Evolutionary conservation across 2,329 filamentous ascomycete genomes (phyloP).

Genomic region (Penicillium vulpinum): DNA sequence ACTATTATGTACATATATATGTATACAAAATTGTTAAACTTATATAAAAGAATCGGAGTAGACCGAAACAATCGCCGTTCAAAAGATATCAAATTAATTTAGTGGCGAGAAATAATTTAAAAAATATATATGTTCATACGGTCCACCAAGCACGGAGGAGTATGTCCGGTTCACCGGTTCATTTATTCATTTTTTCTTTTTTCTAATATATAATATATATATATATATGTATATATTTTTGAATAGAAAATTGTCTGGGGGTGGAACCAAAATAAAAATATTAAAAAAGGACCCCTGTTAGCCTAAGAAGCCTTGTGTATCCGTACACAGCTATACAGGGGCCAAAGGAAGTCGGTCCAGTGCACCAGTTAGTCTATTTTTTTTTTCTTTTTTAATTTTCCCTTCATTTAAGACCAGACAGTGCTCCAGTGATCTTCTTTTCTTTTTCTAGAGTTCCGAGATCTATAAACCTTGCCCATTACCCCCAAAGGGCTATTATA

Average conservation of each 20-base stretch:
- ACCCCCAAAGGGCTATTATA: background rate
- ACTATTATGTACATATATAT: too few species aligned
- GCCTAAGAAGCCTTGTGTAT: constrained; percentile 22
- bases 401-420: constrained; percentile 24
- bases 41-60: background rate
- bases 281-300: constrained; percentile 14
- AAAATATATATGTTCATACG: background rate
- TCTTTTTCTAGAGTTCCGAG: constrained; percentile 8
- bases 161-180: constrained; percentile 21
- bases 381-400: constrained; percentile 12
- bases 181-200: background rate
- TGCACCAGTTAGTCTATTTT: constrained; percentile 23
- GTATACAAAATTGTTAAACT: background rate
- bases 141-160: constrained; percentile 8
- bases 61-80: constrained; percentile 20
- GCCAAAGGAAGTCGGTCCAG: constrained; percentile 24
- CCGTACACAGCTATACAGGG: constrained; percentile 28
- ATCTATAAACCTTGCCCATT: constrained; percentile 24
- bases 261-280: constrained; percentile 15
- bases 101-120: constrained; percentile 15
- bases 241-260: constrained; percentile 17
- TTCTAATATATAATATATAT: constrained; percentile 8
- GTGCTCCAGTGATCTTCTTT: constrained; percentile 23
- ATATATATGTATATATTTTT: too few species aligned
- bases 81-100: constrained; percentile 18